Base-by-base conservation (phyloP, 2,329 filamentous ascomycete genomes). In the Scedosporium apiospermum region DNA sequence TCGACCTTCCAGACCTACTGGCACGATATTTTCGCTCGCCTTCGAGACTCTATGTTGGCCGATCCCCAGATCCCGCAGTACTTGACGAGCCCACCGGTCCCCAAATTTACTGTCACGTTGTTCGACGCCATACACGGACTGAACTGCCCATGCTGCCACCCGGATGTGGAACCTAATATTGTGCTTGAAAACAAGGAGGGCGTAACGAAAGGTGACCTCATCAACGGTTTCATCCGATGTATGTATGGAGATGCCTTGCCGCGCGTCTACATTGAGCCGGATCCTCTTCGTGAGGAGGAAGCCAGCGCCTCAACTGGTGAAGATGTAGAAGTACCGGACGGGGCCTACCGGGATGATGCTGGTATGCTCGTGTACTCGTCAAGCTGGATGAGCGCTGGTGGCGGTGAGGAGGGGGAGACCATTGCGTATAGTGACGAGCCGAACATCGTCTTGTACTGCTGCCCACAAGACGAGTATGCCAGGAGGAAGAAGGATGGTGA, bases 141-240 rank as follows among this genome's bases (percentile, higher is more conserved):
- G 6, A 38, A 34, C 16, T 61, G 59, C 44, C 59, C 59, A 6
- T 61, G 59, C 59, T 51, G 44, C 59, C 59, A 61, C 23, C 59
- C 59, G 3, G 59, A 61, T 14, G 42, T 34, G 5, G 44, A 61
- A 4, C 42, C 59, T 12, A 53, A 18, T 21, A 61, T 61, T n/a
- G 12, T 34, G 26, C 59, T 61, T 3, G 59, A 61, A 14, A 61
- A 61, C 44, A 7, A 38, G 14, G 59, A 53, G 23, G 59, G 59
- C 7, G 59, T 61, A 10, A 61, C 59, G 44, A 61, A 61, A 26
- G 44, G 51, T 9, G 59, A 61, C 16, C 18, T 61, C n/a, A 18
- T 61, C 12, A 46, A 55, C 9, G 59, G 23, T 9, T 53, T 61
- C 26, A 41, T 53, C 44, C 14, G 16, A 3, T 61, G 30, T 23